Evolutionary conservation across 768 basidiomycete genomes (phyloP), one percentile per base, ranked within the genome.

Genomic region (Harrya chromipes): DNA sequence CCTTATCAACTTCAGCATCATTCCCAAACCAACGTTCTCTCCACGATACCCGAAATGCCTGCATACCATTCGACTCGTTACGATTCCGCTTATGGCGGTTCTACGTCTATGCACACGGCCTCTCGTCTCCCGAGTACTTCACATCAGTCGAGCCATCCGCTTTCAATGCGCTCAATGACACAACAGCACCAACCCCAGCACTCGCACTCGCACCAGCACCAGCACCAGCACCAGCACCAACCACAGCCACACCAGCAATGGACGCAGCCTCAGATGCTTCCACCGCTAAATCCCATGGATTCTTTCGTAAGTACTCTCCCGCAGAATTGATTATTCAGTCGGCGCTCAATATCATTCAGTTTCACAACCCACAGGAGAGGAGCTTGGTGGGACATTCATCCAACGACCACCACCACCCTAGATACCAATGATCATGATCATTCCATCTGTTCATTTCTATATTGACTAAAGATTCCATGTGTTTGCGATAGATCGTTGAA

Each of bases 31-130:
- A 74, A 73, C 56, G 59, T 73, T 50, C 67, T 84, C 41, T 73
- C 78, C 39, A 76, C 82, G 67, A 82, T 84, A 60, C 78, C 84
- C 60, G 84, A 86, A 64, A 66, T 78, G 46, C 61, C 74, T 40
- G 53, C 74, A 62, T 82, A 83, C 65, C 74, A 77, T 47, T 69
- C 73, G 17, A 61, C 60, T 40, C 80, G 80, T 56, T 83, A 84
- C 52, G 80, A 84, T 49, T 59, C 74, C 48, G 42, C 69, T 24
- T 82, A 84, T 57, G 57, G 73, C 40, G 68, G 69, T 53, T 56
- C 70, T 26, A 26, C 58, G 11, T 26, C 58, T 26, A 51, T 70
- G 43, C 67, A 72, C 45, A 23, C 66, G 26, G 56, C 69, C 55
- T 47, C 74, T 34, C 72, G 81, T 50, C 73, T 76, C 56, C 69